Percentiles rank a stretch among this genome's conserved stretches.
Conservation (phyloP, 345 rosid genomes). For the Boechera retrofracta region DNA sequence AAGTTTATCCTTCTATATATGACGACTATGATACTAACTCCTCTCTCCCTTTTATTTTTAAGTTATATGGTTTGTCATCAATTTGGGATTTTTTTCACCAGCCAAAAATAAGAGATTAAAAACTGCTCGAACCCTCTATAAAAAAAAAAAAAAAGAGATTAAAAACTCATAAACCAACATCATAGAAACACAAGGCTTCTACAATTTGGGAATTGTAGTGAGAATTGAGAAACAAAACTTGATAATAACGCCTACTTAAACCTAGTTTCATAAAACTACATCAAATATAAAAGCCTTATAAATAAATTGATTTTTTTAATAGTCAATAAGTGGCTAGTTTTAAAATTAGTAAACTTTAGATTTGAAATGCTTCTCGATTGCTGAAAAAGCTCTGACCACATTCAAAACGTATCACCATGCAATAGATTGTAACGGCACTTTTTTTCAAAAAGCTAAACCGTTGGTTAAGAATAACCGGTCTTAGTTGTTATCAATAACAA, state of each 20-base stretch:
- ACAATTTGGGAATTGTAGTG: background rate
- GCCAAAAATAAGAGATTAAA: too few relatives aligned
- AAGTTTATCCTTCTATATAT: too few relatives aligned
- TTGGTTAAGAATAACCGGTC: conserved; percentile 7
- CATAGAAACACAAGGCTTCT: background rate
- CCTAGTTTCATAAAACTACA: background rate
- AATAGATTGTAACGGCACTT: conserved; percentile 38
- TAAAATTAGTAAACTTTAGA: background rate
- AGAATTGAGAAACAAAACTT: background rate
- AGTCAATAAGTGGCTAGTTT: background rate
- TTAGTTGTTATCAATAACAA: background rate
- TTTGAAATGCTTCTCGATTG: conserved; percentile 34
- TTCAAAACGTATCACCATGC: conserved; percentile 9
- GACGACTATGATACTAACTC: too few relatives aligned
- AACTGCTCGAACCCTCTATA: too few relatives aligned
- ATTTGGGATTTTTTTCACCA: too few relatives aligned
- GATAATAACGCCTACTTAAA: background rate
- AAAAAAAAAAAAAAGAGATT: too few relatives aligned
- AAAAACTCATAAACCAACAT: too few relatives aligned
- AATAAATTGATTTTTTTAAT: background rate
- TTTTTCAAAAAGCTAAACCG: conserved; percentile 22
- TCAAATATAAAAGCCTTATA: background rate
- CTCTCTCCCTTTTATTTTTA: too few relatives aligned
- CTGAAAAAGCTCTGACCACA: conserved; percentile 37
- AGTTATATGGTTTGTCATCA: too few relatives aligned